A percentile compares a stretch with the other conserved stretches of the same genome.
Evolutionary conservation across 306 rosid species (phyloP).

Genomic region (Cicer arietinum): DNA sequence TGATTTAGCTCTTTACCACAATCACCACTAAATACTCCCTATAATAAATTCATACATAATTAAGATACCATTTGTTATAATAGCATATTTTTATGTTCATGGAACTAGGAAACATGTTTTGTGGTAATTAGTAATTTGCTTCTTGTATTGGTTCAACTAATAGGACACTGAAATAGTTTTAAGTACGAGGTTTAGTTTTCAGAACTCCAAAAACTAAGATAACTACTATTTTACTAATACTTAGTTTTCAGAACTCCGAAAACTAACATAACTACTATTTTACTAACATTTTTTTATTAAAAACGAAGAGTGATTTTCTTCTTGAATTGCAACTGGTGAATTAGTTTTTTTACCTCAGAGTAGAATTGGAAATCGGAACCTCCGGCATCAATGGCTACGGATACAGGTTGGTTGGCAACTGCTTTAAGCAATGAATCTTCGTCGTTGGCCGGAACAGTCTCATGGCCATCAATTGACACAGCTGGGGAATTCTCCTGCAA

Average conservation of each 20-base stretch:
- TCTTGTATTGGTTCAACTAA: too few relatives aligned
- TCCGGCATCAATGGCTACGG: slow-evolving; percentile 66
- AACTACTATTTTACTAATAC: too few relatives aligned
- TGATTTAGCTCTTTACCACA: slow-evolving; percentile 80
- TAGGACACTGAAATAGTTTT: too few relatives aligned
- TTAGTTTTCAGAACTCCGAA: too few relatives aligned
- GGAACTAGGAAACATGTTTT: background rate
- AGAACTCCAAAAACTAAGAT: too few relatives aligned
- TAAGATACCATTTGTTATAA: background rate
- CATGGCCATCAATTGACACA: slow-evolving; percentile 67
- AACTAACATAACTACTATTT: too few relatives aligned
- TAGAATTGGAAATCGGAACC: slow-evolving; percentile 66
- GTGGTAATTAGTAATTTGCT: background rate
- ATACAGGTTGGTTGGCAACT: slow-evolving; percentile 62
- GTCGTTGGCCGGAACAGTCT: slow-evolving; percentile 53
- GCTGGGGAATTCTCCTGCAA: slow-evolving; percentile 47
- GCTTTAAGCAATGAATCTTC: slow-evolving; percentile 63
- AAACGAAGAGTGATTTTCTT: too few relatives aligned
- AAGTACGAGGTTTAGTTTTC: too few relatives aligned
- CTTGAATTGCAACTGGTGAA: background rate
- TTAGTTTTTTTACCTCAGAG: slow-evolving; percentile 52
- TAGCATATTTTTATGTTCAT: background rate
- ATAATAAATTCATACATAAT: slow-evolving; percentile 23
- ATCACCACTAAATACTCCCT: slow-evolving; percentile 82
- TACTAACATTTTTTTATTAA: too few relatives aligned